Conservation (phyloP, 177 flowering plant genomes). For the Vitis hybrid region DNA sequence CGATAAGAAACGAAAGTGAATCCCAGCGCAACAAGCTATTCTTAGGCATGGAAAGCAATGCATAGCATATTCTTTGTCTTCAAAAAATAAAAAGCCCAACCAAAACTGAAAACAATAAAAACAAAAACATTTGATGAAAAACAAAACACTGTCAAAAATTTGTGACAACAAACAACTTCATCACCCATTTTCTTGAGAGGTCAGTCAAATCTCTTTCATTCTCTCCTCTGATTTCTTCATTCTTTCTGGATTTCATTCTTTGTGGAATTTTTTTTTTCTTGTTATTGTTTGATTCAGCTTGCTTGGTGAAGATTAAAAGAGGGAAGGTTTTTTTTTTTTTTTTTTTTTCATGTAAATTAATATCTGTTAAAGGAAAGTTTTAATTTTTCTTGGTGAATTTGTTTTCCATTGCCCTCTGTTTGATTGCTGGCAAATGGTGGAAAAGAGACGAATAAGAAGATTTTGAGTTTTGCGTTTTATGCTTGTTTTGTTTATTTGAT, state of each 20-base stretch:
- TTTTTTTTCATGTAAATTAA: not conserved
- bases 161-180: not conserved
- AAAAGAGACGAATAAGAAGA: constrained; percentile 4
- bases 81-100: not conserved
- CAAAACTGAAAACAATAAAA: constrained; percentile 9
- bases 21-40: constrained; percentile 38
- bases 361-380: not conserved
- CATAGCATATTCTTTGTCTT: constrained; percentile 24
- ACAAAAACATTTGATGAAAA: constrained; percentile 1
- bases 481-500: not conserved
- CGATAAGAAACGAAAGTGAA: constrained; percentile 13
- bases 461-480: not conserved
- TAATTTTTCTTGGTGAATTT: constrained; percentile 9
- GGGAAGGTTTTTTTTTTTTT: not conserved
- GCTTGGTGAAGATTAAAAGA: not conserved
- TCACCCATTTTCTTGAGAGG: constrained; percentile 8
- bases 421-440: constrained; percentile 24
- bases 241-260: not conserved
- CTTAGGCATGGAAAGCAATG: constrained; percentile 23
- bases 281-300: not conserved
- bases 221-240: not conserved
- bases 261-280: not conserved
- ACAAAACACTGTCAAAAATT: not conserved
- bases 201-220: constrained; percentile 6
- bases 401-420: constrained; percentile 18